Evolutionary conservation across 768 basidiomycete genomes (phyloP).

Genomic region (Tricholoma sp.): DNA sequence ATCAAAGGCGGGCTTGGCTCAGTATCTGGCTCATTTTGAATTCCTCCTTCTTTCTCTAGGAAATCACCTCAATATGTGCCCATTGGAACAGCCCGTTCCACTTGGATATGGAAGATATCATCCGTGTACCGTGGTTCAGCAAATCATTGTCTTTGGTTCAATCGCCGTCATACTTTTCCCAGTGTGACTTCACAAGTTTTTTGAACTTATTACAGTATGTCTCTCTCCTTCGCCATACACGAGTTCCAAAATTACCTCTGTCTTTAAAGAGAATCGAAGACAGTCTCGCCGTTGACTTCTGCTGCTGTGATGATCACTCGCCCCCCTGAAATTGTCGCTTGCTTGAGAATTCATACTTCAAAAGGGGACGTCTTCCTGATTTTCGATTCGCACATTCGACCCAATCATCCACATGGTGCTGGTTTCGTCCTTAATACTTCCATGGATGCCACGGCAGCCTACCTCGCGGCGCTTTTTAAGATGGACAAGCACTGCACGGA

Average conservation of each 20-base stretch:
- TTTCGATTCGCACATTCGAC: slow-evolving; percentile 66
- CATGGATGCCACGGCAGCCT: slow-evolving; percentile 34
- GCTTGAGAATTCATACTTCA: slow-evolving; percentile 33
- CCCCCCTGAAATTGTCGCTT: slow-evolving; percentile 64
- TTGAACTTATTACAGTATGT: slow-evolving; percentile 27
- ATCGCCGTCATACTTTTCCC: slow-evolving; percentile 28
- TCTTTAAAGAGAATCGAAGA: slow-evolving; percentile 21
- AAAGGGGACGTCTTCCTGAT: slow-evolving; percentile 43
- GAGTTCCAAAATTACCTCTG: not conserved
- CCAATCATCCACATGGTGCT: slow-evolving; percentile 53
- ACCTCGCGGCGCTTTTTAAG: slow-evolving; percentile 43
- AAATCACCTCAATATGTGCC: slow-evolving; percentile 51
- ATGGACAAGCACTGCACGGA: slow-evolving; percentile 39
- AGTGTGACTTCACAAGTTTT: slow-evolving; percentile 25
- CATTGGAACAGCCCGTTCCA: slow-evolving; percentile 49
- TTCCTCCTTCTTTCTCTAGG: slow-evolving; percentile 28
- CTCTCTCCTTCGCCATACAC: slow-evolving; percentile 12
- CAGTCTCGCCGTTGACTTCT: slow-evolving; percentile 15
- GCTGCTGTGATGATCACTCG: slow-evolving; percentile 56
- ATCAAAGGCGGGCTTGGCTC: not conserved
- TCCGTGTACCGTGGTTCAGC: slow-evolving; percentile 42
- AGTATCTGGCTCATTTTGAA: not conserved
- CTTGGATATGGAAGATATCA: slow-evolving; percentile 54
- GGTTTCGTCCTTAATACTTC: slow-evolving; percentile 52
- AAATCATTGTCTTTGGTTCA: slow-evolving; percentile 28